Percentiles rank a stretch among this genome's conserved stretches.
Evolutionary conservation across 305 asterid genomes (phyloP).

Genomic region (Ilex paraguariensis): DNA sequence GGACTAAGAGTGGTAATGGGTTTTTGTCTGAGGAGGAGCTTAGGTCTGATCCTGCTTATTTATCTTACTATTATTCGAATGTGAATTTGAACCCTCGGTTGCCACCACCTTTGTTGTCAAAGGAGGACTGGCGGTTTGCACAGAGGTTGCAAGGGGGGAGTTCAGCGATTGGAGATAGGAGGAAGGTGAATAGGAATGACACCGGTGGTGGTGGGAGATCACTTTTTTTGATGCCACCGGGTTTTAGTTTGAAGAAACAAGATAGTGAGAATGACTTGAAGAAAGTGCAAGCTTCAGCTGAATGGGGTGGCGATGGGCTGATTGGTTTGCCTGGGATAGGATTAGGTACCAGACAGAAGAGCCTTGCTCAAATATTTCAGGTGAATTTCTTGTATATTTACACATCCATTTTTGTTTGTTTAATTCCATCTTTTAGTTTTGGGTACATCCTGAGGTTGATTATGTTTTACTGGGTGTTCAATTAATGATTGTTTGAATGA

Average conservation of each 20-base stretch:
- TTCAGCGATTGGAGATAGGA: constrained; percentile 95
- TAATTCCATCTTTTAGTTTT: neutral
- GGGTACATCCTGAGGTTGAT: neutral
- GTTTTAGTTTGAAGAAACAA: constrained; percentile 2
- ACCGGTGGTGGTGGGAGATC: constrained; percentile 32
- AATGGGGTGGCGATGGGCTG: constrained; percentile 40
- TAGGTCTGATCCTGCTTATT: constrained; percentile 92
- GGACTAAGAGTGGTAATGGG: constrained; percentile 55
- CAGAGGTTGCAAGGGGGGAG: constrained; percentile 94
- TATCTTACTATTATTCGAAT: constrained; percentile 80
- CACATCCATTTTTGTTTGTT: neutral
- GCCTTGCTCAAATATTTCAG: constrained; percentile 8
- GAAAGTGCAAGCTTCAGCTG: constrained; percentile 22
- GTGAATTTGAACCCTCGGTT: constrained; percentile 94
- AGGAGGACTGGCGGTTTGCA: constrained; percentile 91
- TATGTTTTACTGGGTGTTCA: neutral
- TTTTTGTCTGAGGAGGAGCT: constrained; percentile 90
- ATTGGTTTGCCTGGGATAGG: constrained; percentile 37
- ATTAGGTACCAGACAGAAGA: constrained; percentile 19
- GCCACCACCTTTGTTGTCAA: constrained; percentile 86
- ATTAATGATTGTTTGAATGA: too few relatives aligned
- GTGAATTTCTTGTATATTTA: constrained; percentile 1
- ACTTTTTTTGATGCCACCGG: constrained; percentile 14
- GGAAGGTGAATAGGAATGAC: constrained; percentile 71
- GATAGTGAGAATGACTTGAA: constrained; percentile 1